A percentile compares a stretch with the other conserved stretches of the same genome.
phyloP scores from a whole-genome alignment of 495 filamentous ascomycete species.

The Aspergillus diversus region DNA sequence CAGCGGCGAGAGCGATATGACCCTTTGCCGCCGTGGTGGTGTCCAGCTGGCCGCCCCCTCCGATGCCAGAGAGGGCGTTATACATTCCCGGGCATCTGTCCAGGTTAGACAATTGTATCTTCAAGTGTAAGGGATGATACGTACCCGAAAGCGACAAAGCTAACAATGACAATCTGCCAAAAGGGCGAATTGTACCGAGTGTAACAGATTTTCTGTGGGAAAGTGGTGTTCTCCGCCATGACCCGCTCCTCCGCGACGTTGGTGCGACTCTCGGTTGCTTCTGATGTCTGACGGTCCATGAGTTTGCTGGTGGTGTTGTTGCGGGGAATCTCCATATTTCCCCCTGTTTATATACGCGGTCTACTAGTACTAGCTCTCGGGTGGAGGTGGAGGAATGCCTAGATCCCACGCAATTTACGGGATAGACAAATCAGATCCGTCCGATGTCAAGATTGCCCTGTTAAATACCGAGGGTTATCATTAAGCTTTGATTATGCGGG shows the following conservation, averaged over 20 bases:
- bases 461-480: too few species aligned
- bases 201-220: neutral
- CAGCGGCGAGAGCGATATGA: slow-evolving; percentile 53
- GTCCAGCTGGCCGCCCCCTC: slow-evolving; percentile 55
- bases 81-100: slow-evolving; percentile 72
- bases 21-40: slow-evolving; percentile 32
- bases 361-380: neutral
- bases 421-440: neutral
- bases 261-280: neutral
- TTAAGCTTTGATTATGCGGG: neutral
- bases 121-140: neutral
- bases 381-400: neutral
- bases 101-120: neutral
- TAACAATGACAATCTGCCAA: neutral
- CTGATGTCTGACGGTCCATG: neutral
- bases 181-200: neutral
- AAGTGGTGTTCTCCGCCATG: neutral
- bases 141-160: neutral
- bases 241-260: neutral
- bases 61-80: slow-evolving; percentile 65
- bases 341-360: neutral
- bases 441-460: neutral
- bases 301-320: neutral
- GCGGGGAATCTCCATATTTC: neutral
- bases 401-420: neutral